A percentile compares a stretch with the other conserved stretches of the same genome.
phyloP scores from a whole-genome alignment of 441 rosid species.

The Eruca vesicaria region DNA sequence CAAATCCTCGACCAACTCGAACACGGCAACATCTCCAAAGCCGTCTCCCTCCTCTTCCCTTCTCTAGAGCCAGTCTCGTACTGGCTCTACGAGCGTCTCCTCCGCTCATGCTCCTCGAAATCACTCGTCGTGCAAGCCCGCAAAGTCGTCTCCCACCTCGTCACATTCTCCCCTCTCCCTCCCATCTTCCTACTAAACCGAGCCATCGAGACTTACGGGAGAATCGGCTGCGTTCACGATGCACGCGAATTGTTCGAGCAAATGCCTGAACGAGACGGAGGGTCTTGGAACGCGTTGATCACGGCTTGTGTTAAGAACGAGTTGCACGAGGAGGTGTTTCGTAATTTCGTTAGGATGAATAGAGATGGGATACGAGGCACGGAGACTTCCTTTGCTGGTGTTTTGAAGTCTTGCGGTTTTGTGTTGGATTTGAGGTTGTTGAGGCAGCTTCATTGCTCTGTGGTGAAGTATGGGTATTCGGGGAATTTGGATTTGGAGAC shows the following conservation, averaged over 20 bases:
- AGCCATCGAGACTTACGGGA: conserved; percentile 39
- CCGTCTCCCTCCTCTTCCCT: conserved; percentile 31
- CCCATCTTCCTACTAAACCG: conserved; percentile 47
- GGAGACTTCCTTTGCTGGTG: conserved; percentile 63
- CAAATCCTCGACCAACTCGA: conserved; percentile 44
- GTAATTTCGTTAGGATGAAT: conserved; percentile 53
- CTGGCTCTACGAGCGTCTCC: conserved; percentile 60
- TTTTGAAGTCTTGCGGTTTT: conserved; percentile 53
- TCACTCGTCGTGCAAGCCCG: conserved; percentile 64
- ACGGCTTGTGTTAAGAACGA: conserved; percentile 49
- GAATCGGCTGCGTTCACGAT: conserved; percentile 50
- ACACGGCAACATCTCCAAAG: conserved; percentile 45
- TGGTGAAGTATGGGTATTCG: conserved; percentile 51
- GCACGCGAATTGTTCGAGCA: conserved; percentile 72
- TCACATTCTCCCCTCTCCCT: conserved; percentile 47
- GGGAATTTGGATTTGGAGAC: conserved; percentile 68
- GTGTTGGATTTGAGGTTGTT: conserved; percentile 43
- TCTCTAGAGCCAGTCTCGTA: conserved; percentile 36
- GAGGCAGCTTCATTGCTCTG: conserved; percentile 65
- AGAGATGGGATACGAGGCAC: conserved; percentile 46
- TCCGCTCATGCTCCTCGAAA: conserved; percentile 52
- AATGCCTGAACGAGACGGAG: conserved; percentile 82
- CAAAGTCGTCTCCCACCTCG: conserved; percentile 66
- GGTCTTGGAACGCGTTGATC: conserved; percentile 87
- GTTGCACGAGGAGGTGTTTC: conserved; percentile 39